A percentile compares a stretch with the other conserved stretches of the same genome.
Conservation (phyloP, 164 flowering plant genomes). For the Berberis thunbergii region DNA sequence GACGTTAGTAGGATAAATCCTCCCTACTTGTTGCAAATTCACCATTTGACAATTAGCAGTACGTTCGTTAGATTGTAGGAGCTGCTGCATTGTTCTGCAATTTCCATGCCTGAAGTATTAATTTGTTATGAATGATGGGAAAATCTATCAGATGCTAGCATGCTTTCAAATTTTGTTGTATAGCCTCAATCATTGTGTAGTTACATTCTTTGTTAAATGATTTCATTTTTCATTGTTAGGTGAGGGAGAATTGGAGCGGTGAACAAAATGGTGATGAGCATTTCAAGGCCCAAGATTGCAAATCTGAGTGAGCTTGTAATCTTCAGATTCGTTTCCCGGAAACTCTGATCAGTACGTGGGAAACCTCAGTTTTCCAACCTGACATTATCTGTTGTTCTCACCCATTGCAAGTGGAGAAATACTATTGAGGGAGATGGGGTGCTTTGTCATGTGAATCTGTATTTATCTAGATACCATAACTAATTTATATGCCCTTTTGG, state of each 20-base stretch:
- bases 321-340: background rate
- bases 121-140: background rate
- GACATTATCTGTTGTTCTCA: background rate
- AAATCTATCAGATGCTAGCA: background rate
- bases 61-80: background rate
- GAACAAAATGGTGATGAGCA: conserved; percentile 24
- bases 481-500: too few relatives aligned
- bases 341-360: background rate
- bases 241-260: conserved; percentile 27
- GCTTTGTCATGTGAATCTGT: too few relatives aligned
- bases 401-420: too few relatives aligned
- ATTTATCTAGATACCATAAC: too few relatives aligned
- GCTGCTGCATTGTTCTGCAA: background rate
- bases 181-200: background rate
- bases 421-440: too few relatives aligned
- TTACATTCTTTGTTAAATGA: background rate
- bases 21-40: too few relatives aligned
- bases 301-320: conserved; percentile 25
- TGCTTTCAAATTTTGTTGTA: background rate
- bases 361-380: conserved; percentile 2
- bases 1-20: too few relatives aligned
- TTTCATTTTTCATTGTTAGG: conserved; percentile 16
- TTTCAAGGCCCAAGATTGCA: conserved; percentile 14
- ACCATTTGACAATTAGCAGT: too few relatives aligned
- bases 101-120: background rate